phyloP scores from a whole-genome alignment of 768 basidiomycete genomes.

The Amanita molliuscula region DNA sequence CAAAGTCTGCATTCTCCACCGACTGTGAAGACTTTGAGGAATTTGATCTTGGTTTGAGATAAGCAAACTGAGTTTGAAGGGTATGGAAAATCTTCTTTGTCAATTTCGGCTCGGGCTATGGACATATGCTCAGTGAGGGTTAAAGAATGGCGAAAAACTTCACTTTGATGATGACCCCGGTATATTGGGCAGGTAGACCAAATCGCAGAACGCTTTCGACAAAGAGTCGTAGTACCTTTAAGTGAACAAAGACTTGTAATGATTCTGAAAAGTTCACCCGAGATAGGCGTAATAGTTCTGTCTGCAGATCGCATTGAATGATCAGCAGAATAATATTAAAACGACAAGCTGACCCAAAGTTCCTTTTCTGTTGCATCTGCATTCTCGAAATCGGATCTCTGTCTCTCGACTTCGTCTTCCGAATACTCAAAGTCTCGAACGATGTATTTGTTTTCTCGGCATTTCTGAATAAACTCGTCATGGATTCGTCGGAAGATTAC shows the following conservation, averaged over 20 bases:
- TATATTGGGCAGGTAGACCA: constrained; percentile 88
- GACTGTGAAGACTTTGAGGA: constrained; percentile 30
- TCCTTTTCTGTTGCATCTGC: constrained; percentile 88
- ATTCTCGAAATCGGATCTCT: constrained; percentile 70
- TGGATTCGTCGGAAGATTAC: constrained; percentile 86
- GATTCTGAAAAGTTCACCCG: constrained; percentile 97
- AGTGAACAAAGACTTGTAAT: constrained; percentile 86
- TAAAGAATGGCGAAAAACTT: background rate
- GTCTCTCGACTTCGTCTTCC: constrained; percentile 69
- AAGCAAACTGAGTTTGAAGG: constrained; percentile 71
- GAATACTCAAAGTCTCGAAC: constrained; percentile 92
- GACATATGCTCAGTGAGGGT: background rate
- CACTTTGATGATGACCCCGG: constrained; percentile 75
- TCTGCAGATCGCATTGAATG: constrained; percentile 33
- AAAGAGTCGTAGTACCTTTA: constrained; percentile 86
- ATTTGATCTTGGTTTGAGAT: constrained; percentile 66
- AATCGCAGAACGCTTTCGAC: constrained; percentile 94
- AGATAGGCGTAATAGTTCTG: constrained; percentile 81
- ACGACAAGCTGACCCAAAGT: constrained; percentile 69
- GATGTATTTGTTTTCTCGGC: constrained; percentile 91
- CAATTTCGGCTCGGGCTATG: constrained; percentile 78
- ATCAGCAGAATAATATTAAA: background rate
- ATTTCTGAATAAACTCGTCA: constrained; percentile 90
- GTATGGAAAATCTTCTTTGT: constrained; percentile 68
- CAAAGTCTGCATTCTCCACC: constrained; percentile 52